These are phyloP conservation scores for Globisporangium irregulare DNA, from an alignment of 352 stramenopile genomes.

Conservation along the genomic window DNA sequence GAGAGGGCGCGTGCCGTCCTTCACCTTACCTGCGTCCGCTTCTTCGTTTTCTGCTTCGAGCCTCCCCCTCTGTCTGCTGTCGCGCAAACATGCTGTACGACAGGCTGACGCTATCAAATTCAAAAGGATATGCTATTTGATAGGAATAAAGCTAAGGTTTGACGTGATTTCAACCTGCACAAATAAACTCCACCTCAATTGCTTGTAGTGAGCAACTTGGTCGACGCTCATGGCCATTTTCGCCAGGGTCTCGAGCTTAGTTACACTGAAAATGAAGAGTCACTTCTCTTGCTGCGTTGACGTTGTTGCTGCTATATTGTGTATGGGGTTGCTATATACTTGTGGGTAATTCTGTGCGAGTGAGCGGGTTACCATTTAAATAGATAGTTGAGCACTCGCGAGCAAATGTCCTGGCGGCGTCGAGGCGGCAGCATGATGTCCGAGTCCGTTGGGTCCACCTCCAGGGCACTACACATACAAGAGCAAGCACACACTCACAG, in stretches of 20 bases:
- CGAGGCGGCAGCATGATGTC: slow-evolving; percentile 82
- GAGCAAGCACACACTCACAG: background rate
- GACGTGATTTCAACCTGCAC: too few relatives aligned
- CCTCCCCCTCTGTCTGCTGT: background rate
- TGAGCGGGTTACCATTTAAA: slow-evolving; percentile 70
- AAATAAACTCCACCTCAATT: too few relatives aligned
- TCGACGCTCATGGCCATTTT: too few relatives aligned
- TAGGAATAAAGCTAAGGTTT: background rate
- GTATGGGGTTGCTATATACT: background rate
- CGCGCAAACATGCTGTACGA: slow-evolving; percentile 8
- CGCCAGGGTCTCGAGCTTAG: too few relatives aligned
- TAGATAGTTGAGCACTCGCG: slow-evolving; percentile 74
- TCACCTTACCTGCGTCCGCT: background rate
- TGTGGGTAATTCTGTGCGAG: background rate
- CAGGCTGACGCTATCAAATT: background rate
- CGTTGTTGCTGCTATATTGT: slow-evolving; percentile 4
- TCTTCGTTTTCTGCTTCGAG: slow-evolving; percentile 16
- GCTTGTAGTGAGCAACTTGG: too few relatives aligned
- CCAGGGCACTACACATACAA: slow-evolving; percentile 38
- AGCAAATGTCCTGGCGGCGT: slow-evolving; percentile 76
- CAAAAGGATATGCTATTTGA: background rate
- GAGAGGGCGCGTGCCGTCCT: background rate
- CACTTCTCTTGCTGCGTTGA: background rate
- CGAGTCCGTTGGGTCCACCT: slow-evolving; percentile 70
- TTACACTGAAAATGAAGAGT: too few relatives aligned